Base-by-base conservation (phyloP, 2,329 filamentous ascomycete genomes). In the Xenoacremonium recifei region DNA sequence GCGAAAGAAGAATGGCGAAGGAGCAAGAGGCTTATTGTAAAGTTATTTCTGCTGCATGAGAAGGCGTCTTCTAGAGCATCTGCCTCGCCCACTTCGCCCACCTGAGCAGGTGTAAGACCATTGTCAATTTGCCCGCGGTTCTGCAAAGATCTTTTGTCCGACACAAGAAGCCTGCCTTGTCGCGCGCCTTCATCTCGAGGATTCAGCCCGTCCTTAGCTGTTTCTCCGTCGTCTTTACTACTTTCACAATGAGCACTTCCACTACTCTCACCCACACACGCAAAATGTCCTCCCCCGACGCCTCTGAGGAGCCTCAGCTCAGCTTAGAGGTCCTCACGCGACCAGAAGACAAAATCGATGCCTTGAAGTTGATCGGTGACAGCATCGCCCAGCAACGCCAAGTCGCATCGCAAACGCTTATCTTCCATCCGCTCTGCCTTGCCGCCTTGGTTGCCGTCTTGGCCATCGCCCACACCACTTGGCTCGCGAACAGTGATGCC, bases 301-400 rank as follows among this genome's bases (percentile, higher is more conserved):
- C 46, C 5, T 40, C 47, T 21, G 48, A 75, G 49, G 68, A 82
- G 29, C 83, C 83, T 6, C 74, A 80, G 10, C 76, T 90, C 43
- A 75, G 75, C 27, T 81, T 85, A 38, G 76, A 77, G 48, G 59
- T 75, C 34, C 65, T 82, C 32, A 70, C 70, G 29, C 55, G 56
- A 30, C 67, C 78, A 35, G 60, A 69, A 33, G 84, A 89, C 58
- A 81, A 83, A 59, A 69, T 81, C 49, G 75, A 80, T 42, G 85
- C 84, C 11, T 72, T 95, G 40, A 78, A 78, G 47, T 76, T 95
- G 15, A 75, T 95, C 35, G 83, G 87, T 39, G 88, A 93, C 67
- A 88, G 84, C 50, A 81, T 95, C 42, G 87, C 88, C 19, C 86
- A 95, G 61, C 89, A 93, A 67, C 83, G 87, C 39, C 84, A 89